Conservation (phyloP, 116 monocot genomes). For the Trichopus zeylanicus region DNA sequence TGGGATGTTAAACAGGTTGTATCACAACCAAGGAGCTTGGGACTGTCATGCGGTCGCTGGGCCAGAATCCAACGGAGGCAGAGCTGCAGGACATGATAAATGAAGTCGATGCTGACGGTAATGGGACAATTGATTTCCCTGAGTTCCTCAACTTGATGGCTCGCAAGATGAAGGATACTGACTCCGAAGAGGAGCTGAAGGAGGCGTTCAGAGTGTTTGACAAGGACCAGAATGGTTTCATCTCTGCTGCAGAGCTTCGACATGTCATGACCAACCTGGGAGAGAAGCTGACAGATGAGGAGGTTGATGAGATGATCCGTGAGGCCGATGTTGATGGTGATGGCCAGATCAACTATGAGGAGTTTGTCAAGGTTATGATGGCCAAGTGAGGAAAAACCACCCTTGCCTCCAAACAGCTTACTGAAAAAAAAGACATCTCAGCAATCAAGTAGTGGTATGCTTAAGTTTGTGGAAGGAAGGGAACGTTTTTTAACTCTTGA, state of each 20-base stretch:
- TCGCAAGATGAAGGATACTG: conserved; percentile 71
- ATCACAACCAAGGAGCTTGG: conserved; percentile 55
- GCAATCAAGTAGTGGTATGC: too few relatives aligned
- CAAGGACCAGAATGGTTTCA: conserved; percentile 87
- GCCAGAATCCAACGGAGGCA: conserved; percentile 45
- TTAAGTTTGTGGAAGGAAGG: too few relatives aligned
- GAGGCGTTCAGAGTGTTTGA: conserved; percentile 78
- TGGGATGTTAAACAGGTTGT: conserved; percentile 20
- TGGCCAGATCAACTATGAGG: conserved; percentile 83
- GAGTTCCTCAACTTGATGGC: conserved; percentile 78
- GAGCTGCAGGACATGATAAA: conserved; percentile 70
- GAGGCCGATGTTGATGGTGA: conserved; percentile 79
- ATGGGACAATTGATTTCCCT: conserved; percentile 71
- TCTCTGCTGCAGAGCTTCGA: conserved; percentile 71
- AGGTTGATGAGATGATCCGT: conserved; percentile 75
- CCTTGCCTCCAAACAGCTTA: too few relatives aligned
- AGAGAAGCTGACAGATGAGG: conserved; percentile 70
- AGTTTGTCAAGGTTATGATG: conserved; percentile 84
- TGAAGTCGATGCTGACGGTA: conserved; percentile 63
- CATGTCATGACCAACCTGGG: conserved; percentile 86
- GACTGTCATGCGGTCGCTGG: conserved; percentile 38
- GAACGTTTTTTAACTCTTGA: too few relatives aligned
- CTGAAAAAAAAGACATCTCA: too few relatives aligned
- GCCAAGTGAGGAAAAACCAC: conserved; percentile 43
- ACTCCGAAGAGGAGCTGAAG: conserved; percentile 72